Base-by-base conservation (phyloP, 768 basidiomycete species). In the Hysterangium stoloniferum region DNA sequence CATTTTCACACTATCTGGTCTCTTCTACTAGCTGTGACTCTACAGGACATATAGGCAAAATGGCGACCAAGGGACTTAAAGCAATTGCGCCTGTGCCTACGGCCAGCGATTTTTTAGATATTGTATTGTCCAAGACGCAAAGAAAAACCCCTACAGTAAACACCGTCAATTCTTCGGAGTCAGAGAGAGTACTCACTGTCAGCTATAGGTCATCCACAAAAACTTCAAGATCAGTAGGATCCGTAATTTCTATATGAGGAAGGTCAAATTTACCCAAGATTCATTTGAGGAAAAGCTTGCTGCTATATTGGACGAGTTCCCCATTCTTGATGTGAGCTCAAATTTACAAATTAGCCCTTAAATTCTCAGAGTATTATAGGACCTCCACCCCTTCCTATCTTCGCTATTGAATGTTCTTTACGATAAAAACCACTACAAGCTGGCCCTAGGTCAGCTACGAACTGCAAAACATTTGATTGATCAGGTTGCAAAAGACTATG, bases 141-240 rank as follows among this genome's bases (percentile, higher is more conserved):
- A 75, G 95, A 62, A 97, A 97, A 75, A 98, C 95, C 22, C 95
- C 95, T 8, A 98, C 95, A 25, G 91, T 90, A 58, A 54, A 75
- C 56, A 6, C 45, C 41, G 37, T 37, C 25, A 24, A 19, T 47
- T 33, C 22, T 19, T 31, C 24, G 13, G 17, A 32, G 22, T 15
- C 17, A 22, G 17, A 13, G 32, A n/a, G 6, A 38, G 47, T 29
- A 8, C 17, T 28, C 11, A 19, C 17, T 32, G 1, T 43, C 24
- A 24, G 17, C 6, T 12, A 33, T 56, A 91, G 89, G 92, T 94
- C 58, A 97, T 98, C 64, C 96, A 97, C 70, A 97, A 96, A 76
- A 97, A 97, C 75, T 97, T 96, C 76, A 97, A 99, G 74, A 99
- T 99, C 68, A 93, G 91, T 58, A 86, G 95, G 58, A 98, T 98